Base-by-base conservation (phyloP, 2,329 filamentous ascomycete species). In the Dryadomyces quercus-mongolicae region DNA sequence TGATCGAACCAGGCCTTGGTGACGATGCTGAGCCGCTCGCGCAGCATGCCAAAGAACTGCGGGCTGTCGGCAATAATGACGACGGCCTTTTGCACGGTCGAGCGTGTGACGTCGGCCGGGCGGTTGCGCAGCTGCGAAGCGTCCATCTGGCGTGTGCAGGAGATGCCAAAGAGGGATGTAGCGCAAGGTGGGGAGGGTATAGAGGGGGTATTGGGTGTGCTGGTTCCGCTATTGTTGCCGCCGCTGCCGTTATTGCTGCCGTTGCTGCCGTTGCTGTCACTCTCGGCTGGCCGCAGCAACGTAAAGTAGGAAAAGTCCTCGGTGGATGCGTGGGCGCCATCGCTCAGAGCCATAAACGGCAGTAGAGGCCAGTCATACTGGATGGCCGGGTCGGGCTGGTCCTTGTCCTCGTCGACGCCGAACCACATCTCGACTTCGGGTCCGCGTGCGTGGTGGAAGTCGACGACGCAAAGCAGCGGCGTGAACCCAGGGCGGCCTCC, bases 251-350 rank as follows among this genome's bases (percentile, higher is more conserved):
- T n/a, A 70, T 59, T 75, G 54, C 75, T 76, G 20, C 6, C 2
- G 45, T 31, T 5, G 21, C 13, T 15, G 13, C 12, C 10, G 8
- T 15, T 10, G 5, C 43, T 8, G 42, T 6, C 18, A 5, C 44
- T 15, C 3, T 47, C 16, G 21, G 45, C 25, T 49, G 84, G 81
- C 34, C 82, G 81, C 56, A 89, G 77, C 52, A 98, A 82, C 9
- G 92, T 97, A 68, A 98, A 98, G 73, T 98, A 98, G 52, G 91
- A 96, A 74, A 97, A 98, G 71, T 97, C 93, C 71, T 98, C 93
- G 55, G 85, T 86, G 21, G 88, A 93, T 84, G 90, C 84, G 74
- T 98, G 93, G 53, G 93, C 93, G 53, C 93, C 93, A 67, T 98
- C 93, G 55, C 88, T 93, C 64, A 98, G 72, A 25, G 93, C 93